Evolutionary conservation across 441 rosid species (phyloP), one percentile per base, ranked within the genome.

Genomic region (Arabidopsis hybrid): DNA sequence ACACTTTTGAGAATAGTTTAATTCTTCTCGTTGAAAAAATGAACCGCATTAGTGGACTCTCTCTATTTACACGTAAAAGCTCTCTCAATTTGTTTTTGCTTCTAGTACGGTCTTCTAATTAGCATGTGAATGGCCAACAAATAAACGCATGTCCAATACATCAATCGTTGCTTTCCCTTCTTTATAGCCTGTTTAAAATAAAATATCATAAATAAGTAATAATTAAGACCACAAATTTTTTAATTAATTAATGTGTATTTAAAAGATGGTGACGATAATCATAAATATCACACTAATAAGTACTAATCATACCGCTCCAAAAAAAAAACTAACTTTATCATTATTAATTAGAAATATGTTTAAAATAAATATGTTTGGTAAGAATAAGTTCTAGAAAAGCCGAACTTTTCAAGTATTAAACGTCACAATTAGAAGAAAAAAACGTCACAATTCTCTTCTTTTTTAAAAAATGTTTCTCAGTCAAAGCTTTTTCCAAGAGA

Each of bases 81-180:
- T 58, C 55, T 71, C 60, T 72, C 69, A 58, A 58, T 34, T 65
- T 51, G 43, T 31, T 9, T 53, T 32, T 56, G 60, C 68, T 65
- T 80, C 70, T 84, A 91, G 62, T 65, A 82, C 53, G 68, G 83
- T 84, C 92, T 85, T 88, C 92, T 84, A 86, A 77, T 77, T 69
- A 87, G 67, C 84, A 84, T 85, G 75, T 84, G 91, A 81, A 80
- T 77, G 72, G 83, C 82, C 87, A 95, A 71, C 88, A 89, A 85
- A 85, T 43, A 83, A 72, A 87, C 80, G 76, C 85, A 82, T 86
- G 82, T 83, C 89, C 83, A 84, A 87, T 78, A 64, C 81, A 86
- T 74, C 83, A 87, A 71, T 88, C 88, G 72, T 82, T 84, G 87
- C 72, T 85, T 69, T 82, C 76, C 93, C 83, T 52, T 79, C 77